These are phyloP conservation scores for Colletotrichum zoysiae DNA, from an alignment of 2,329 filamentous ascomycete genomes.

Conservation along the genomic window DNA sequence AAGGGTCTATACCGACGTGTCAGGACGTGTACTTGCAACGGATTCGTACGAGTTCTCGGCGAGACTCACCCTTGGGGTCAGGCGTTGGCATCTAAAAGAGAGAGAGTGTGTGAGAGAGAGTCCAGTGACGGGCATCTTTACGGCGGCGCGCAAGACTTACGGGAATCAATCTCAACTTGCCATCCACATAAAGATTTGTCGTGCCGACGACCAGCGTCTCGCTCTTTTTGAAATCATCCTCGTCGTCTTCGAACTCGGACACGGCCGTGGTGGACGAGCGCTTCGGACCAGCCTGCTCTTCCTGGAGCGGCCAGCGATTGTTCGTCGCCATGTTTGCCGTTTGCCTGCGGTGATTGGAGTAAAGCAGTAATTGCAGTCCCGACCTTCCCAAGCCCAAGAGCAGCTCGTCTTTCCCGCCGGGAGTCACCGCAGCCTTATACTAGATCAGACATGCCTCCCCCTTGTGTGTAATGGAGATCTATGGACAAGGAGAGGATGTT, in stretches of 20 bases:
- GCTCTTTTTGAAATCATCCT: conserved; percentile 4
- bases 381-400: conserved; percentile 1
- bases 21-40: conserved; percentile 10
- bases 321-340: conserved; percentile 29
- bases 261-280: conserved; percentile 6
- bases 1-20: conserved; percentile 44
- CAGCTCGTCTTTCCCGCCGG: background rate
- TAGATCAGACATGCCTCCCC: background rate
- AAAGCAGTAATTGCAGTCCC: conserved; percentile 15
- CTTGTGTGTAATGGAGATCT: conserved; percentile 2
- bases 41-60: background rate
- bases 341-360: conserved; percentile 2
- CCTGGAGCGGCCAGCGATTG: conserved; percentile 35
- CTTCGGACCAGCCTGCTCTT: conserved; percentile 32
- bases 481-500: background rate
- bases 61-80: conserved; percentile 47
- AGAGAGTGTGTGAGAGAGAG: background rate
- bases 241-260: conserved; percentile 9
- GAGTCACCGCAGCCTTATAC: conserved; percentile 30
- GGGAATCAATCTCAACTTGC: conserved; percentile 43
- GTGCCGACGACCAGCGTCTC: conserved; percentile 44
- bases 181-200: conserved; percentile 43
- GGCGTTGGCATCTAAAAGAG: conserved; percentile 46
- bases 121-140: background rate
- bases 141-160: conserved; percentile 30